Evolutionary conservation across 2,329 filamentous ascomycete species (phyloP), one percentile per base, ranked within the genome.

Genomic region (Exutisphaerella laricina): DNA sequence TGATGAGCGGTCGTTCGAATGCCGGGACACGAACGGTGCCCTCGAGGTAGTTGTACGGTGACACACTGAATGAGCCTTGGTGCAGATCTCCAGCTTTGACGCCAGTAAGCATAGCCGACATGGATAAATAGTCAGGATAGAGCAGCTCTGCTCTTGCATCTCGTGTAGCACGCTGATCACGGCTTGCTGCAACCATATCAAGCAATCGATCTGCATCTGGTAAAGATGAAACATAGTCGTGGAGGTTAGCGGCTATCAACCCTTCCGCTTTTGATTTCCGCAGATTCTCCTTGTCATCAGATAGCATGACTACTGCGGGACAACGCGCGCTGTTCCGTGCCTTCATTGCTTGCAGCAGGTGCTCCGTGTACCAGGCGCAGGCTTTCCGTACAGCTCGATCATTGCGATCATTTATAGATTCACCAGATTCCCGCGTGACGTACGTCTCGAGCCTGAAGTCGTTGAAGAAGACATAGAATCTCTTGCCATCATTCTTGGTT

Each of bases 391-490:
- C 87, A 32, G 92, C 88, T 49, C 89, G 81, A 64, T 98, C 94
- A 60, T 98, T 98, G 41, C 92, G 79, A 64, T 98, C 92, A 63
- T 98, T 98, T 67, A 98, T 92, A 3, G 79, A 84, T 70, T 98
- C 92, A 26, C 85, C 83, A 4, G 75, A 66, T 14, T 82, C 77
- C 49, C 92, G 77, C 20, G 77, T 70, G 35, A 96, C 79, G 60
- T 95, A 85, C 0, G 92, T 98, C 66, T 98, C 94, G 28, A 89
- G 73, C 39, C 90, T 79, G 62, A 98, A 98, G 58, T 98, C 92
- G 65, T 98, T 98, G 78, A 97, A 97, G 65, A 98, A 98, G 39
- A 98, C 87, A 61, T 97, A 96, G 64, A 95, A 97, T 41, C 90
- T 81, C 73, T 98, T 98, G 53, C 94, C 88, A 58, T 95, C 88